Conservation (phyloP, 2,329 filamentous ascomycete species). For the Trichocomaceae sp. region DNA sequence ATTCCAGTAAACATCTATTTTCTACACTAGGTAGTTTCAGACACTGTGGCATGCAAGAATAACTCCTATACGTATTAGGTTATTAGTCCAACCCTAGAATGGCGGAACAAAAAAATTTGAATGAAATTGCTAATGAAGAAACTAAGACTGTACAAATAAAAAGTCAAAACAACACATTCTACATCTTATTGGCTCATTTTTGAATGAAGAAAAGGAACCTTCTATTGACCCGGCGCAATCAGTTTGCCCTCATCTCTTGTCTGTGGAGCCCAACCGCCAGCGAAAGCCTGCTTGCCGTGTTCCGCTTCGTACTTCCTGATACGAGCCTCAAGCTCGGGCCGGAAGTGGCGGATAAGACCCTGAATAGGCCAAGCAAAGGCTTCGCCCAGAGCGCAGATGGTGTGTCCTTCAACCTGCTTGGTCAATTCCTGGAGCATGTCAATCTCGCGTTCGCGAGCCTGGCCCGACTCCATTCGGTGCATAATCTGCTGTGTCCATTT, state of each 20-base stretch:
- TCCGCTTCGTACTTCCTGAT: slow-evolving; percentile 73
- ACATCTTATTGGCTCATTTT: slow-evolving; percentile 9
- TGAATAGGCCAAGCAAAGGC: slow-evolving; percentile 98
- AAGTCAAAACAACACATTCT: slow-evolving; percentile 10
- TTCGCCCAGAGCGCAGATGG: slow-evolving; percentile 95
- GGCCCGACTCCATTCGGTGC: slow-evolving; percentile 87
- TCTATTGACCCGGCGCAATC: slow-evolving; percentile 83
- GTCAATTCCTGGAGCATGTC: slow-evolving; percentile 99
- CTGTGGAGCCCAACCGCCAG: slow-evolving; percentile 80
- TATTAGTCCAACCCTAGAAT: too few species aligned
- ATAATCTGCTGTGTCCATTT: slow-evolving; percentile 99
- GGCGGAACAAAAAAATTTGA: slow-evolving; percentile 7
- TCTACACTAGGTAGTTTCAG: too few species aligned
- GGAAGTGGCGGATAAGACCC: slow-evolving; percentile 95
- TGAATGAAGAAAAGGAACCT: slow-evolving; percentile 24
- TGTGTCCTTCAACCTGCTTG: slow-evolving; percentile 98
- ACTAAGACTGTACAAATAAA: slow-evolving; percentile 14
- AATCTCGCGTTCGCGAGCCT: slow-evolving; percentile 84
- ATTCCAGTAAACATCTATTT: too few species aligned
- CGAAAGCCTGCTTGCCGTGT: slow-evolving; percentile 61
- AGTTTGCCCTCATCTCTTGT: slow-evolving; percentile 71
- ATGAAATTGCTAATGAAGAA: slow-evolving; percentile 11
- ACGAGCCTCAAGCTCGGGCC: slow-evolving; percentile 86
- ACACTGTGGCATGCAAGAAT: too few species aligned
- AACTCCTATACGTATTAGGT: too few species aligned